A percentile compares a stretch with the other conserved stretches of the same genome.
These are phyloP conservation scores for Stipa capillata DNA, from an alignment of 176 grass and related monocot genomes.

Conservation along the genomic window DNA sequence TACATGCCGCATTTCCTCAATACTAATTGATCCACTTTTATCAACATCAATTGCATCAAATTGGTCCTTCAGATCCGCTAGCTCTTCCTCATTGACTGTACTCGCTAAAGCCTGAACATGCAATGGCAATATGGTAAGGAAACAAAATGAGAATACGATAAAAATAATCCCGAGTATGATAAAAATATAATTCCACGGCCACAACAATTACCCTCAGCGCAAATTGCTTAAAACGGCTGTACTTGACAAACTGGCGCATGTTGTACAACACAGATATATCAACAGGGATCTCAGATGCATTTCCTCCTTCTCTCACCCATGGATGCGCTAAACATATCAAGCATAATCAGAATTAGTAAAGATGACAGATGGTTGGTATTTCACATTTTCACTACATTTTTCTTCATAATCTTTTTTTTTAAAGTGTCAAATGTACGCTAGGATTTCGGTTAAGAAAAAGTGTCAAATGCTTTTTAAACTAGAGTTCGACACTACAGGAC, in stretches of 20 bases:
- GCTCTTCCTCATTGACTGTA: slow-evolving; percentile 79
- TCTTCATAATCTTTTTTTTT: not conserved
- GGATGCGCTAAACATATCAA: slow-evolving; percentile 71
- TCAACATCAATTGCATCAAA: slow-evolving; percentile 97
- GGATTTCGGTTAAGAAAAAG: no score
- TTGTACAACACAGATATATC: slow-evolving; percentile 95
- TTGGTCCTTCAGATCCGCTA: slow-evolving; percentile 83
- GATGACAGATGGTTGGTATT: not conserved
- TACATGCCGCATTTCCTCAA: slow-evolving; percentile 97
- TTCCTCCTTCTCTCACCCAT: slow-evolving; percentile 95
- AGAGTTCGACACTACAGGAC: no score
- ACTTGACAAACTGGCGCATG: slow-evolving; percentile 97
- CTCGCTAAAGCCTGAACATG: slow-evolving; percentile 78
- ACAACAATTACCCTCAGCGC: slow-evolving; percentile 70
- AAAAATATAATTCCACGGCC: no score
- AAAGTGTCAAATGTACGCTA: no score
- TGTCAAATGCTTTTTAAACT: no score
- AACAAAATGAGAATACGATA: not conserved
- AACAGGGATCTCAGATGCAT: slow-evolving; percentile 88
- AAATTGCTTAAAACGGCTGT: slow-evolving; percentile 98
- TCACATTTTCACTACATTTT: not conserved
- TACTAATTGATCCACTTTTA: slow-evolving; percentile 96
- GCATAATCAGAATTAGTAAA: slow-evolving; percentile 21
- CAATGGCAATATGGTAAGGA: slow-evolving; percentile 25
- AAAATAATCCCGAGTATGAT: not conserved